Evolutionary conservation across 2,329 filamentous ascomycete genomes (phyloP).

Genomic region (Pestalotiopsis sp.): DNA sequence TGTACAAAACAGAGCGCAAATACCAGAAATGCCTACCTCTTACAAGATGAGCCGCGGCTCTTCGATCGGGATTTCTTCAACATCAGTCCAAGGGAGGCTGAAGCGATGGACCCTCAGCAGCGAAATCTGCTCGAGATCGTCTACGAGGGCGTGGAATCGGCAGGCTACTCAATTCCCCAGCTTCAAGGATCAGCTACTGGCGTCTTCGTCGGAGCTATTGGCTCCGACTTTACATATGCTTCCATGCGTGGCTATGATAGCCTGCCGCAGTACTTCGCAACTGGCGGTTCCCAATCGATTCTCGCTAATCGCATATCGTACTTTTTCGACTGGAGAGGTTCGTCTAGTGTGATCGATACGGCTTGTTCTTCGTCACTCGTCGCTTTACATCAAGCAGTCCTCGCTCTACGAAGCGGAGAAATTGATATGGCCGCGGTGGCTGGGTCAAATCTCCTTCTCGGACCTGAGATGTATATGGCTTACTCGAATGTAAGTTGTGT

Average conservation of each 20-base stretch:
- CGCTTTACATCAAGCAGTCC: constrained; percentile 7
- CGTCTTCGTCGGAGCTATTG: background rate
- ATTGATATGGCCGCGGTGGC: background rate
- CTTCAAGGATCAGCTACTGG: constrained; percentile 20
- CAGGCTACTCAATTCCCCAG: constrained; percentile 24
- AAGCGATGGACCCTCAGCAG: constrained; percentile 28
- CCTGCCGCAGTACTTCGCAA: no score
- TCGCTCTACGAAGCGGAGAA: background rate
- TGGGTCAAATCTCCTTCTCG: background rate
- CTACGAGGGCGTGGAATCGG: constrained; percentile 30
- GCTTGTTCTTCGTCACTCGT: constrained; percentile 12
- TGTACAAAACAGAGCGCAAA: constrained; percentile 36
- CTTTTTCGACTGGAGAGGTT: constrained; percentile 3
- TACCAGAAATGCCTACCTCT: constrained; percentile 39
- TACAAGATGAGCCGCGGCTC: constrained; percentile 35
- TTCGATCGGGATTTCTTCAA: constrained; percentile 39
- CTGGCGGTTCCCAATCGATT: no score
- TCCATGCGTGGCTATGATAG: no score
- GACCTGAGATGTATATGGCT: background rate
- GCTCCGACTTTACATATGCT: no score
- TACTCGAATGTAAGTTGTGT: no score
- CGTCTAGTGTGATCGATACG: constrained; percentile 10
- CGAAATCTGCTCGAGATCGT: constrained; percentile 32
- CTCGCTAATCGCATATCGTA: constrained; percentile 6
- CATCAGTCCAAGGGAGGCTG: constrained; percentile 17